phyloP scores from a whole-genome alignment of 306 rosid genomes.

The Calophaca sinica region DNA sequence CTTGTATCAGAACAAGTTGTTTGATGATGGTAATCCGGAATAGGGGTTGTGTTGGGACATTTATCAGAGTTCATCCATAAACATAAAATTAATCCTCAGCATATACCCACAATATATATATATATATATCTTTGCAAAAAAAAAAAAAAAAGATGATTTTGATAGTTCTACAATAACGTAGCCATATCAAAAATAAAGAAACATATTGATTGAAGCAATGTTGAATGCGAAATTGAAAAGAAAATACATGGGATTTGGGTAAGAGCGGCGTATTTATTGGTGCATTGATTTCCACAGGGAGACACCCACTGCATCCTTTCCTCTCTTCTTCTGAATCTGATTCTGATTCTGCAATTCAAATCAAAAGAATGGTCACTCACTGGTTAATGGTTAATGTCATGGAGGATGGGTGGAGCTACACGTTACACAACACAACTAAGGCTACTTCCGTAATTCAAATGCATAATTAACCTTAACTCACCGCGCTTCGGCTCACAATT shows the following conservation, averaged over 20 bases:
- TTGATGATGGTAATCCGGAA: no score
- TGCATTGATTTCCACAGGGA: conserved; percentile 83
- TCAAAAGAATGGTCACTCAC: neutral
- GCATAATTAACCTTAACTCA: neutral
- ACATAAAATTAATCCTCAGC: no score
- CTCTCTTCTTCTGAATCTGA: neutral
- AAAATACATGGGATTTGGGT: conserved; percentile 76
- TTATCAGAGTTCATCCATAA: no score
- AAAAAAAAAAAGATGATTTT: no score
- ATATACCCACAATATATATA: no score
- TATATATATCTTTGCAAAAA: no score
- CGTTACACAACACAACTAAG: neutral
- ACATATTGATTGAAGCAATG: neutral
- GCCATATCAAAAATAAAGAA: no score
- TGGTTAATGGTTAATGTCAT: no score
- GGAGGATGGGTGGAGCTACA: neutral
- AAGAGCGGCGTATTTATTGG: conserved; percentile 76
- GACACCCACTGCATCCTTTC: conserved; percentile 67
- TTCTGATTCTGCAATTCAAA: neutral
- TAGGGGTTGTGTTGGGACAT: no score
- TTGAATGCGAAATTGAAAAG: neutral
- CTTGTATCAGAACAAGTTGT: no score
- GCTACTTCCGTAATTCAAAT: neutral
- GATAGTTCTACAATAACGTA: no score
- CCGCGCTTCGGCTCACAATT: no score